phyloP scores from a whole-genome alignment of 1,284 basidiomycete species.

The Ustilago hordei region DNA sequence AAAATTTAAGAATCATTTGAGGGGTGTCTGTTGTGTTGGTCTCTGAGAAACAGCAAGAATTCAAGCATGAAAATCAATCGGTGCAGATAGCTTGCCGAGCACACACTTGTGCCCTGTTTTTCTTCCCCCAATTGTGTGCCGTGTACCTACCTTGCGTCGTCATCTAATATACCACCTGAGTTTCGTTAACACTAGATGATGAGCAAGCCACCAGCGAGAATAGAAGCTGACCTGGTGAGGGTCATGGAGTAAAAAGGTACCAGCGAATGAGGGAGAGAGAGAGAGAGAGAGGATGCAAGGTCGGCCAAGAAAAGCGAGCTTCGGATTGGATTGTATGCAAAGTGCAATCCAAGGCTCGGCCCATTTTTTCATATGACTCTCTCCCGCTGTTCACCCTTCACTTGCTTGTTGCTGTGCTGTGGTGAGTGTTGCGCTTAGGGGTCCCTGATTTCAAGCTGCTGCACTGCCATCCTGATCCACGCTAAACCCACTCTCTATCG shows the following conservation, averaged over 20 bases:
- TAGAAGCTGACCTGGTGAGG: too few species aligned
- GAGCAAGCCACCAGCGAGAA: too few species aligned
- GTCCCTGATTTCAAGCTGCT: not conserved
- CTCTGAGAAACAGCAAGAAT: not conserved
- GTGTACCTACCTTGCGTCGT: not conserved
- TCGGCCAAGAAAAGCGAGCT: not conserved
- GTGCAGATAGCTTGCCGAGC: not conserved
- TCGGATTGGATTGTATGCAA: not conserved
- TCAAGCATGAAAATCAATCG: not conserved
- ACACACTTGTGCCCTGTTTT: not conserved
- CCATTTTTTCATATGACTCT: not conserved
- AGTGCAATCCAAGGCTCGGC: conserved; percentile 1
- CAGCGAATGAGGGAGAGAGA: too few species aligned
- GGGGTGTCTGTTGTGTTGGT: conserved; percentile 1
- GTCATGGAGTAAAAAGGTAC: too few species aligned
- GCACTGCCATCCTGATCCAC: conserved; percentile 4
- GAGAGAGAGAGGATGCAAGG: not conserved
- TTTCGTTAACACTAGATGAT: too few species aligned
- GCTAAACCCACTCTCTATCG: not conserved
- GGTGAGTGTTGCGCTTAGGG: not conserved
- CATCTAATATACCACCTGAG: too few species aligned
- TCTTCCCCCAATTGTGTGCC: not conserved
- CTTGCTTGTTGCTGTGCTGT: not conserved
- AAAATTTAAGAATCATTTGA: not conserved
- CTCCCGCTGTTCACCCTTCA: not conserved